phyloP scores from a whole-genome alignment of 257 asterid genomes.

The Coffea canephora region DNA sequence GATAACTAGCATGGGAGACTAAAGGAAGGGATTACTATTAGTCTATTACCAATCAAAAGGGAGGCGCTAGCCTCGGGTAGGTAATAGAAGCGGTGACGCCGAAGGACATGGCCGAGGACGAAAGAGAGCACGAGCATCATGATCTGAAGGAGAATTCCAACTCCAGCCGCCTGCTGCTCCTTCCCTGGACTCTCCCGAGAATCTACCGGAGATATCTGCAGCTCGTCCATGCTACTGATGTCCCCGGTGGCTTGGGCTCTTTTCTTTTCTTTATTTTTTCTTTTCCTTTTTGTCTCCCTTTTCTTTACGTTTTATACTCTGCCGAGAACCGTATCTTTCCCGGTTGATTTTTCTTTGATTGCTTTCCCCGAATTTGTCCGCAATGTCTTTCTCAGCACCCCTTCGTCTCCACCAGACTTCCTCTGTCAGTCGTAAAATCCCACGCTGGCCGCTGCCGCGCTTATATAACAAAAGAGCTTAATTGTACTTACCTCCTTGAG shows the following conservation, averaged over 20 bases:
- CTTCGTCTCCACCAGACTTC: too few relatives aligned
- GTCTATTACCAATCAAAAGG: slow-evolving; percentile 74
- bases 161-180: slow-evolving; percentile 98
- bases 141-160: slow-evolving; percentile 97
- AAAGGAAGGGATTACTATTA: background rate
- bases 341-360: too few relatives aligned
- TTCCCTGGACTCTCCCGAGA: slow-evolving; percentile 77
- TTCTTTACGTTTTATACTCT: too few relatives aligned
- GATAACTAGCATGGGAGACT: too few relatives aligned
- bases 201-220: slow-evolving; percentile 78
- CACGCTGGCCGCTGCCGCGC: too few relatives aligned
- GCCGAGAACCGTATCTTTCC: too few relatives aligned
- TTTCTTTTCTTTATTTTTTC: background rate
- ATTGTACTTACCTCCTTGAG: too few relatives aligned
- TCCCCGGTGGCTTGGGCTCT: background rate
- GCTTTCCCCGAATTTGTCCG: too few relatives aligned
- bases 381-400: too few relatives aligned
- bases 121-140: slow-evolving; percentile 98
- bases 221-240: slow-evolving; percentile 53
- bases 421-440: too few relatives aligned
- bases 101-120: slow-evolving; percentile 95
- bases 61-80: slow-evolving; percentile 99
- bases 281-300: too few relatives aligned
- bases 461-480: too few relatives aligned
- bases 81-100: slow-evolving; percentile 90